Percentiles rank a stretch among this genome's conserved stretches.
phyloP scores from a whole-genome alignment of 805 yeast species.

The Saccharomycopsis sp. region DNA sequence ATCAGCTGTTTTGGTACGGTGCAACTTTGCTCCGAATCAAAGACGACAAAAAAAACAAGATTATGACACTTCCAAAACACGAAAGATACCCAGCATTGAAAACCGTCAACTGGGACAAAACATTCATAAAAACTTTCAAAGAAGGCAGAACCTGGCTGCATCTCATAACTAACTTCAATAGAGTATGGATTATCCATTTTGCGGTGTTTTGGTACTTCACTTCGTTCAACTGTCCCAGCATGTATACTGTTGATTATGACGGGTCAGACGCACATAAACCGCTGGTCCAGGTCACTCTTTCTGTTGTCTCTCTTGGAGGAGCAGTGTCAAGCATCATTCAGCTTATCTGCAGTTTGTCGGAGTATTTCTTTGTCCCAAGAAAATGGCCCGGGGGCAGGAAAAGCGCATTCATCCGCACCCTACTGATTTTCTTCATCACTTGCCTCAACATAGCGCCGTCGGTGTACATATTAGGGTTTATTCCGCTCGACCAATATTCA shows the following conservation, averaged over 20 bases:
- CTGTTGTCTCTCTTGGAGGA: conserved; percentile 90
- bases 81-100: conserved; percentile 87
- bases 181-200: conserved; percentile 95
- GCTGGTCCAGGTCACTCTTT: conserved; percentile 82
- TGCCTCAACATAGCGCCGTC: conserved; percentile 76
- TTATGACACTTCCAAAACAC: conserved; percentile 80
- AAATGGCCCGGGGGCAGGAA: conserved; percentile 96
- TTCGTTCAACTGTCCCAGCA: conserved; percentile 85
- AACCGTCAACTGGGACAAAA: conserved; percentile 85
- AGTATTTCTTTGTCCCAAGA: conserved; percentile 95
- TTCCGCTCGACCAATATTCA: conserved; percentile 58
- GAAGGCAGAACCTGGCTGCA: conserved; percentile 98
- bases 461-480: conserved; percentile 75
- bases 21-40: conserved; percentile 92
- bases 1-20: conserved; percentile 98
- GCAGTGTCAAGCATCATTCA: conserved; percentile 74
- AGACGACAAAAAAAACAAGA: conserved; percentile 53
- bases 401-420: conserved; percentile 79
- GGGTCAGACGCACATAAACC: conserved; percentile 83
- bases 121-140: conserved; percentile 89
- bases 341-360: conserved; percentile 79
- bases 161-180: conserved; percentile 86
- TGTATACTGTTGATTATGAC: conserved; percentile 80
- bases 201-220: conserved; percentile 90
- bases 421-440: conserved; percentile 62